phyloP scores from a whole-genome alignment of 768 basidiomycete genomes.

The Rhodotorula kratochvilovae region DNA sequence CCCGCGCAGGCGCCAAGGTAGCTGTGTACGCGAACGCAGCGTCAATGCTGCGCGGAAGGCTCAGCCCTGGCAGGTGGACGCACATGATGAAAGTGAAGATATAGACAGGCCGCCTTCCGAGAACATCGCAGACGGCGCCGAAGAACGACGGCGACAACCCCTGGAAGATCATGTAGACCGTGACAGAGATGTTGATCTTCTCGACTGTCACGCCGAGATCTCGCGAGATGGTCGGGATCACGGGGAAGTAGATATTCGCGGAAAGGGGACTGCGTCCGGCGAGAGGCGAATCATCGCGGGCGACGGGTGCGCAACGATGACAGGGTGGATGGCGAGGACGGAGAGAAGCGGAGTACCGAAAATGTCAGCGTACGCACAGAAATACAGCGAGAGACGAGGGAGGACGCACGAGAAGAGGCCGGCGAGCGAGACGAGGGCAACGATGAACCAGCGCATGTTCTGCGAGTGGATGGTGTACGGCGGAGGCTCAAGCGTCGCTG shows the following conservation, averaged over 20 bases:
- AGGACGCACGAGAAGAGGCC: conserved; percentile 26
- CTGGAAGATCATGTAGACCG: conserved; percentile 33
- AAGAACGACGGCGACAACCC: conserved; percentile 31
- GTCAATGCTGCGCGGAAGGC: not conserved
- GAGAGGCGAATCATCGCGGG: too few relatives aligned
- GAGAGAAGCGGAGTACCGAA: not conserved
- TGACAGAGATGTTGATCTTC: conserved; percentile 19
- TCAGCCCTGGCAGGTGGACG: not conserved
- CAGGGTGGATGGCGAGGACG: too few relatives aligned
- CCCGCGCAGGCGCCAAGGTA: conserved; percentile 37
- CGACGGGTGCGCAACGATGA: too few relatives aligned
- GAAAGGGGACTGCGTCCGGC: not conserved
- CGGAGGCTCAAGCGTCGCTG: not conserved
- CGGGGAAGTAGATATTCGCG: conserved; percentile 38
- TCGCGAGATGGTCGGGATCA: conserved; percentile 27
- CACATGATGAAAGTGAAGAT: conserved; percentile 28
- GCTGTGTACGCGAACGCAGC: not conserved
- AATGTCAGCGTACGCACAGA: not conserved
- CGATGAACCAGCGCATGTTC: conserved; percentile 20
- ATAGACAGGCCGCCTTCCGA: conserved; percentile 30
- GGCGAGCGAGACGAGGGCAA: conserved; percentile 19
- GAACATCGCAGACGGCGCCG: conserved; percentile 30
- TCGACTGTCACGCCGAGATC: conserved; percentile 18
- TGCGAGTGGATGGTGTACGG: conserved; percentile 25
- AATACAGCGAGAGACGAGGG: not conserved